Conservation (phyloP, 108 stramenopile species). For the Nannochloropsis gaditana region DNA sequence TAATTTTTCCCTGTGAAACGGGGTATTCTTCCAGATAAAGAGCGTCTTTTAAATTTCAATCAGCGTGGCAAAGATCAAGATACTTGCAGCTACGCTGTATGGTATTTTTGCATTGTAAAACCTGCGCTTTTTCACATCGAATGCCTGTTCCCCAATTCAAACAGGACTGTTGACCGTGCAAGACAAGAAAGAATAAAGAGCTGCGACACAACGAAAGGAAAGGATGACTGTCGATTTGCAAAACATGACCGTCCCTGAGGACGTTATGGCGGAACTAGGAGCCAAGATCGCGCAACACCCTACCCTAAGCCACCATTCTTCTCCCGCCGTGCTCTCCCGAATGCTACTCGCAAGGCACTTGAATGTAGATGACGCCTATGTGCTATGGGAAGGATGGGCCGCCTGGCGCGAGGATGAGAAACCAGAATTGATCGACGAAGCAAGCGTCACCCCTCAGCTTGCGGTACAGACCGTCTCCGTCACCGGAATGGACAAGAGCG, state of each 20-base stretch:
- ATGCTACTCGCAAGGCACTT: neutral
- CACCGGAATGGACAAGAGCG: constrained; percentile 14
- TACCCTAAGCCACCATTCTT: constrained; percentile 4
- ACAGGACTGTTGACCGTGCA: no score
- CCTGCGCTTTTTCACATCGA: no score
- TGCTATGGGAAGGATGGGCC: constrained; percentile 5
- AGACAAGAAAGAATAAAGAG: no score
- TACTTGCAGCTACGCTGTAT: no score
- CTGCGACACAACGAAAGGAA: no score
- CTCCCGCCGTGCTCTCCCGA: constrained; percentile 6
- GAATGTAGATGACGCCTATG: neutral
- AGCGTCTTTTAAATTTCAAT: no score
- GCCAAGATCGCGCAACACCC: neutral
- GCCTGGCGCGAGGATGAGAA: neutral
- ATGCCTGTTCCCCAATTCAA: no score
- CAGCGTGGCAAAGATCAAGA: no score
- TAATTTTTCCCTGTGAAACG: no score
- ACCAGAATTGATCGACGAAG: neutral
- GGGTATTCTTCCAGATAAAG: no score
- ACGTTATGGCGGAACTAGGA: neutral
- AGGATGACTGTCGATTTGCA: neutral
- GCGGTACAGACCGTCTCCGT: constrained; percentile 1
- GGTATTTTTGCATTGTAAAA: no score
- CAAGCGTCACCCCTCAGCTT: neutral
- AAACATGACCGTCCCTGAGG: neutral